Evolutionary conservation across 129 eudicot genomes (phyloP), one percentile per base, ranked within the genome.

Genomic region (Calendula officinalis): DNA sequence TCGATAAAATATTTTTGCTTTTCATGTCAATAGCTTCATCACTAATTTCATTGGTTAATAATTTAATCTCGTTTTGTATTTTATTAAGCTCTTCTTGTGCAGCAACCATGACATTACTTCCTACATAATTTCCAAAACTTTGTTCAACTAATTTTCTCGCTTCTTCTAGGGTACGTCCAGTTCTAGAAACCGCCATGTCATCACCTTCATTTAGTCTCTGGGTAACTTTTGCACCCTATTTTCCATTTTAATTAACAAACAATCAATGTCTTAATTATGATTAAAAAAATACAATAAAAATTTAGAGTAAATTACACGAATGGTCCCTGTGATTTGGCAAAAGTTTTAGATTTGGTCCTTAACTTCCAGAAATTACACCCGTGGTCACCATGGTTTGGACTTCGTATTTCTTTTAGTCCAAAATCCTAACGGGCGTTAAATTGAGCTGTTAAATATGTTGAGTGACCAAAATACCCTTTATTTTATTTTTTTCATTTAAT

Each of bases 121-220:
- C 96, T 8, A 92, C 95, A 70, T 92, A 92, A 78, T 92, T 92
- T 51, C 98, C 98, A 70, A 92, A 92, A 88, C 96, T 92, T 71
- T 92, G 91, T 56, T 92, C 98, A 75, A 92, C 91, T 15, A 92
- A 77, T 74, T 92, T 92, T 67, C 95, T 85, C 48, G 98, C 98
- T 83, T 92, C 98, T 67, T 92, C 96, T 63, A 92, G 60, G 33
- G 91, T 88, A 27, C 96, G 88, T 49, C 98, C 98, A 35, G 87
- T 75, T 74, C 72, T 80, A n/a, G 88, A 72, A 63, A 70, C 80
- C 76, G 74, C 80, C 2, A 41, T 34, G 33, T 78, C 81, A 67
- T 83, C 81, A 40, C 68, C 59, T 75, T 88, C 96, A 73, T 78
- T 76, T 13, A 56, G 60, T 49, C 79, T 71, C 56, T 81, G 82